These are phyloP conservation scores for Rhodomyrtus tomentosa DNA, from an alignment of 345 rosid species.

Conservation along the genomic window DNA sequence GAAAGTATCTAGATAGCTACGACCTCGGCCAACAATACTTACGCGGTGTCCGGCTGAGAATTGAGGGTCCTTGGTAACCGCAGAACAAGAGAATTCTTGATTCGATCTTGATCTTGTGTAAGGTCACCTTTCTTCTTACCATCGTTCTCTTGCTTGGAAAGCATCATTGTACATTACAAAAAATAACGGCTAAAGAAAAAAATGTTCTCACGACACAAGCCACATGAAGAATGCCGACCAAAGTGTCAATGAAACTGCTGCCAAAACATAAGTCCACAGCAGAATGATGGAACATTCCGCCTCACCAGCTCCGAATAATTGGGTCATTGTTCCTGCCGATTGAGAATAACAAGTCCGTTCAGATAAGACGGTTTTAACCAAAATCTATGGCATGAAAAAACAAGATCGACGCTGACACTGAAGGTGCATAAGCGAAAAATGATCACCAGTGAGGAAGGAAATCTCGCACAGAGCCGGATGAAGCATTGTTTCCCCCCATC, in stretches of 20 bases:
- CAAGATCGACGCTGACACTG: not conserved
- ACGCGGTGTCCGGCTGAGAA: not conserved
- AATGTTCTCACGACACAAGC: conserved; percentile 8
- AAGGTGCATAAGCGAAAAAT: not conserved
- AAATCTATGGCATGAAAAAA: not conserved
- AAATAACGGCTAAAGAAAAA: not conserved
- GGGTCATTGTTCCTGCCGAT: conserved; percentile 30
- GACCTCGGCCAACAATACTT: not conserved
- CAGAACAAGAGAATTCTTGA: not conserved
- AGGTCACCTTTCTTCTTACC: not conserved
- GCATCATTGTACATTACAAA: not conserved
- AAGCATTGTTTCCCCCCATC: not conserved
- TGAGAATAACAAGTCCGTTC: not conserved
- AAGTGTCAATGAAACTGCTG: conserved; percentile 24
- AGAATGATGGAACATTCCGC: conserved; percentile 31
- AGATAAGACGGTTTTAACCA: not conserved
- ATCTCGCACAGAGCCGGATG: not conserved
- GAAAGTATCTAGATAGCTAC: not conserved
- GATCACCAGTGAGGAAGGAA: not conserved
- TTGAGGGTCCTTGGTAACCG: not conserved
- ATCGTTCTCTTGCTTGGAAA: not conserved
- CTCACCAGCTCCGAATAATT: conserved; percentile 24
- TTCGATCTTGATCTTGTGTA: not conserved
- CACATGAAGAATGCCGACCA: conserved; percentile 40
- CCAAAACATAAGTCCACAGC: conserved; percentile 23